A percentile compares a stretch with the other conserved stretches of the same genome.
phyloP scores from a whole-genome alignment of 192 early-diverging fungal genomes.

The Oehlia diaphana region DNA sequence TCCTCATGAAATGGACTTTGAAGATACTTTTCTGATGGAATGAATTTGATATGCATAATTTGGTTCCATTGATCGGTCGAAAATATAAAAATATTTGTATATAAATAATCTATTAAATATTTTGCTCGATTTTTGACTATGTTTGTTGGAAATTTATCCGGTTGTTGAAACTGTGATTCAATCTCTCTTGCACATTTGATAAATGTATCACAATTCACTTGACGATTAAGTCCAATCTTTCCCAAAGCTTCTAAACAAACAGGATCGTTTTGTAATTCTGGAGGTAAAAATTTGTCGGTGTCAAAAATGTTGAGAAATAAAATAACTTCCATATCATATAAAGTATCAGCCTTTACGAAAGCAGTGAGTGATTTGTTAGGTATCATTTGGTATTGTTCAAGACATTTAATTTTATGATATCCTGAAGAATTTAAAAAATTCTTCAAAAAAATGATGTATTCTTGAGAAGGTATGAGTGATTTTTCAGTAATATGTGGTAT shows the following conservation, averaged over 20 bases:
- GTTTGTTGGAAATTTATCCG: background rate
- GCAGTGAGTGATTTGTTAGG: constrained; percentile 1
- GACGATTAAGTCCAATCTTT: background rate
- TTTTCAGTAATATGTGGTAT: background rate
- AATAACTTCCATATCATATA: background rate
- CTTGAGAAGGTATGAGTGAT: background rate
- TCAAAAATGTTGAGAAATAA: background rate
- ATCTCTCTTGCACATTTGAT: constrained; percentile 9
- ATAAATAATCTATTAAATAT: background rate
- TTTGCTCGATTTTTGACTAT: background rate
- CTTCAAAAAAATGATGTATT: background rate
- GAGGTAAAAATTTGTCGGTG: background rate
- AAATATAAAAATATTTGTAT: background rate
- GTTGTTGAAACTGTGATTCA: background rate
- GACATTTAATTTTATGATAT: background rate
- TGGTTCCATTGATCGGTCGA: background rate
- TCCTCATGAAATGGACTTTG: background rate
- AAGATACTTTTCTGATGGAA: background rate
- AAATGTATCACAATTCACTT: background rate
- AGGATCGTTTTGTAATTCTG: background rate
- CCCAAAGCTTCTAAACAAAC: background rate
- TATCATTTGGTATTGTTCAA: background rate
- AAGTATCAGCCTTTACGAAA: background rate
- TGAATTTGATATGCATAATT: background rate
- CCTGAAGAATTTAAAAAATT: background rate